Percentiles rank a stretch among this genome's conserved stretches.
These are phyloP conservation scores for Fusarium decemcellulare DNA, from an alignment of 2,329 filamentous ascomycete genomes.

Conservation along the genomic window DNA sequence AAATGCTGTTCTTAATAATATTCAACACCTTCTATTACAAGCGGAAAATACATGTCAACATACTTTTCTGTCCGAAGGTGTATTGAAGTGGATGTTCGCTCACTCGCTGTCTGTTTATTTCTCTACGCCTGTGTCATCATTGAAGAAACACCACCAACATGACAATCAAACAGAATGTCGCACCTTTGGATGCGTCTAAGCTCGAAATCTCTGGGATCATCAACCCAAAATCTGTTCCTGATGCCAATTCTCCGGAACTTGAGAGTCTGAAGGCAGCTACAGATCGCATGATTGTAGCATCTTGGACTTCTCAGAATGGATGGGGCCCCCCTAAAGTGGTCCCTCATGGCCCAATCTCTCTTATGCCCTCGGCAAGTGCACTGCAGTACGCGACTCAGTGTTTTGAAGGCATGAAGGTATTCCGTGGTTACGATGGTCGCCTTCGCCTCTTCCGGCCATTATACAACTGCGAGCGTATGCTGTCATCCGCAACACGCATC, in stretches of 20 bases:
- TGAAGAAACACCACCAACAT: not conserved
- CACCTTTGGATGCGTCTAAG: not conserved
- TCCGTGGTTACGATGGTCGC: slow-evolving; percentile 13
- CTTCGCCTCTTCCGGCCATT: slow-evolving; percentile 16
- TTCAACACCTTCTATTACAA: no score
- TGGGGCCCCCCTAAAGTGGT: slow-evolving; percentile 11
- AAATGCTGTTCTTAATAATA: no score
- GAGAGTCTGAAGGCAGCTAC: slow-evolving; percentile 4
- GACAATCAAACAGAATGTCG: not conserved
- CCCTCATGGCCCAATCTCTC: slow-evolving; percentile 10
- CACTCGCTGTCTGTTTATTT: no score
- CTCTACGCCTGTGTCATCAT: no score
- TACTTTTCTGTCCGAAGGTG: no score
- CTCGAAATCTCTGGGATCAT: not conserved
- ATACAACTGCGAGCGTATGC: slow-evolving; percentile 19
- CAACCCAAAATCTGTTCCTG: not conserved
- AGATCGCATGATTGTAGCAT: slow-evolving; percentile 17
- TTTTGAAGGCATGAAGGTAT: slow-evolving; percentile 27
- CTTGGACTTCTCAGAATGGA: slow-evolving; percentile 6
- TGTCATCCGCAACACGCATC: slow-evolving; percentile 10
- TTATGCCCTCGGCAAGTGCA: slow-evolving; percentile 15
- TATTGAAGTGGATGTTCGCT: no score
- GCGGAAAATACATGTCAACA: no score
- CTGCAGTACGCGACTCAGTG: slow-evolving; percentile 22
- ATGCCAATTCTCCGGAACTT: not conserved